Evolutionary conservation across 1,284 basidiomycete genomes (phyloP).

Genomic region (Athelia sp.): DNA sequence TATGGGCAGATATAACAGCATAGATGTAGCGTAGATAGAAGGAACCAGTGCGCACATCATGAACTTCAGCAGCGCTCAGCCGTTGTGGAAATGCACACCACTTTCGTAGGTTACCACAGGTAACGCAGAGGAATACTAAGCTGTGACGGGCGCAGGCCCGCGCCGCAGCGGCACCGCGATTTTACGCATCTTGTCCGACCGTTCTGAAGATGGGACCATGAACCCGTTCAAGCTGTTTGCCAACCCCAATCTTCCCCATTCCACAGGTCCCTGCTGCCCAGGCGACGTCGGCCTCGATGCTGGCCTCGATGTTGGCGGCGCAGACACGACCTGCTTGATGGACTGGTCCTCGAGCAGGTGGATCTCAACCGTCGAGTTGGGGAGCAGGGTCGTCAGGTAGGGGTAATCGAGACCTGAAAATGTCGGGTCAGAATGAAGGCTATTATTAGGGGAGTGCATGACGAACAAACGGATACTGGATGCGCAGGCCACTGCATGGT

Average conservation of each 20-base stretch:
- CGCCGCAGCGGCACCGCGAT: conserved; percentile 29
- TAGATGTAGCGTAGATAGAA: too few species aligned
- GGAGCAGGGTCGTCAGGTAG: conserved; percentile 72
- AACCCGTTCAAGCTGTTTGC: conserved; percentile 49
- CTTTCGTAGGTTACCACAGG: too few species aligned
- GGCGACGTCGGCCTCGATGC: too few species aligned
- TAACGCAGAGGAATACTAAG: too few species aligned
- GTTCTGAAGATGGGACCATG: conserved; percentile 56
- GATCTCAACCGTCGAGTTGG: conserved; percentile 75
- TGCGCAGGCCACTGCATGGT: conserved; percentile 82
- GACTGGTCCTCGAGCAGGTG: conserved; percentile 76
- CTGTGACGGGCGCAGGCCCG: too few species aligned
- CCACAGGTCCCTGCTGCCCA: conserved; percentile 10
- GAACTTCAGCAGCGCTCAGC: too few species aligned
- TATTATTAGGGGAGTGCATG: too few species aligned
- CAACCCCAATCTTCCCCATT: conserved; percentile 30
- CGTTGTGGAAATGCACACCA: too few species aligned
- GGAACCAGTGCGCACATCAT: too few species aligned
- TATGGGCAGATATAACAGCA: too few species aligned
- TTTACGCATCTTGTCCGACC: conserved; percentile 50
- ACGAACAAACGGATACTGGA: conserved; percentile 74
- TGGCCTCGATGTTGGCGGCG: conserved; percentile 28
- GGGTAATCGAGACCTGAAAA: conserved; percentile 76
- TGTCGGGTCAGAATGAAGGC: background rate
- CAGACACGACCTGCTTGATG: conserved; percentile 66